Evolutionary conservation across 2,329 filamentous ascomycete species (phyloP).

Genomic region (Penicillium crustosum): DNA sequence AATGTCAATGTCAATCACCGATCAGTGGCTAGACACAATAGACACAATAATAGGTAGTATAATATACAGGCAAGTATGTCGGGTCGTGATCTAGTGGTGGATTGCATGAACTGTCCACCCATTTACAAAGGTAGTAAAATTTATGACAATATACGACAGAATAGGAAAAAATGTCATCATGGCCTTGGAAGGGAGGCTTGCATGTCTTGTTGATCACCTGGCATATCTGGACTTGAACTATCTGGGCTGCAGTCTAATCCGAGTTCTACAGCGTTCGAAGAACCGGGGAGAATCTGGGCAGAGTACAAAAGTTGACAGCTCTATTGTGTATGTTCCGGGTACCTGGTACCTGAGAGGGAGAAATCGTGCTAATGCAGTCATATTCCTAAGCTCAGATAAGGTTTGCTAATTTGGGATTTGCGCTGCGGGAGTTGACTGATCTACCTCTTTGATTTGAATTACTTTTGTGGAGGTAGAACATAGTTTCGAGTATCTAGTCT

Average conservation of each 20-base stretch:
- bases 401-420: conserved; percentile 8
- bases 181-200: conserved; percentile 8
- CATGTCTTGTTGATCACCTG: conserved; percentile 10
- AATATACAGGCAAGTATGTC: conserved; percentile 12
- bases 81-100: conserved; percentile 6
- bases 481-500: neutral
- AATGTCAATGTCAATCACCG: conserved; percentile 3
- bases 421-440: neutral
- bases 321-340: conserved; percentile 2
- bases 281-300: conserved; percentile 16
- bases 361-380: conserved; percentile 17
- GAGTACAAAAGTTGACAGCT: conserved; percentile 16
- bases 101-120: conserved; percentile 3
- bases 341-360: conserved; percentile 7
- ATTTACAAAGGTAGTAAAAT: neutral
- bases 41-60: neutral
- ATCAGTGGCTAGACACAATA: neutral
- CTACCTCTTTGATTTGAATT: neutral
- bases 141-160: neutral
- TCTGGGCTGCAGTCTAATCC: neutral
- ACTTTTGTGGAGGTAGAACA: neutral
- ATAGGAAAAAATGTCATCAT: neutral
- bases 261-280: neutral
- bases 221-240: neutral
- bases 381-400: conserved; percentile 8